Percentiles rank a stretch among this genome's conserved stretches.
Conservation (phyloP, 1,284 basidiomycete species). For the Sanghuangporus weigelae region DNA sequence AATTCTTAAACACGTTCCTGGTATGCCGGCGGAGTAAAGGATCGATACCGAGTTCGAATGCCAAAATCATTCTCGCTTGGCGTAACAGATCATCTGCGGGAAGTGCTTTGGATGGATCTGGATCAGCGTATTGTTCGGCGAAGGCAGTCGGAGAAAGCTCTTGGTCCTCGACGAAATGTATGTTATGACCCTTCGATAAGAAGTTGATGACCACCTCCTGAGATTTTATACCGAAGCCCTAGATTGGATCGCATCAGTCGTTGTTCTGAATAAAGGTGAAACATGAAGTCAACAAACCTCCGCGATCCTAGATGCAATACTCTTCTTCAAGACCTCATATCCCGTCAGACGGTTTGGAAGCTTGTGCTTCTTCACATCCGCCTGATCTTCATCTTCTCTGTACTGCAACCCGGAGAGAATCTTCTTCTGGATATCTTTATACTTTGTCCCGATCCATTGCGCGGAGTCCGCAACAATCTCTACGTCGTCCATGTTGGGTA, state of each 20-base stretch:
- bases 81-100: conserved; percentile 61
- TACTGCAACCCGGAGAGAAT: conserved; percentile 57
- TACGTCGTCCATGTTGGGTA: conserved; percentile 63
- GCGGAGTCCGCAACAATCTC: conserved; percentile 90
- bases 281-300: conserved; percentile 42
- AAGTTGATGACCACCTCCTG: conserved; percentile 82
- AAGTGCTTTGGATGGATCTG: conserved; percentile 51
- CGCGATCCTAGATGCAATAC: conserved; percentile 69
- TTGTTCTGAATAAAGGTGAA: not conserved
- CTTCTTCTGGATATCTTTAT: conserved; percentile 71
- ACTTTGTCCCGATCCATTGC: conserved; percentile 89
- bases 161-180: conserved; percentile 74
- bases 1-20: conserved; percentile 71
- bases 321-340: conserved; percentile 84
- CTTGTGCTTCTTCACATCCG: conserved; percentile 65
- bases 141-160: conserved; percentile 67
- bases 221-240: conserved; percentile 78
- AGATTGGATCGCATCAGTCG: conserved; percentile 14
- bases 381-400: conserved; percentile 58
- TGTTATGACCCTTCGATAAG: conserved; percentile 43
- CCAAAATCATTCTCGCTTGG: conserved; percentile 80
- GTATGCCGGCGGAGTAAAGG: conserved; percentile 83
- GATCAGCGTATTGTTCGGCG: conserved; percentile 75
- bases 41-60: conserved; percentile 91
- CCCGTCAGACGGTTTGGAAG: conserved; percentile 81